Base-by-base conservation (phyloP, 2,329 filamentous ascomycete species). In the Alternaria panax region DNA sequence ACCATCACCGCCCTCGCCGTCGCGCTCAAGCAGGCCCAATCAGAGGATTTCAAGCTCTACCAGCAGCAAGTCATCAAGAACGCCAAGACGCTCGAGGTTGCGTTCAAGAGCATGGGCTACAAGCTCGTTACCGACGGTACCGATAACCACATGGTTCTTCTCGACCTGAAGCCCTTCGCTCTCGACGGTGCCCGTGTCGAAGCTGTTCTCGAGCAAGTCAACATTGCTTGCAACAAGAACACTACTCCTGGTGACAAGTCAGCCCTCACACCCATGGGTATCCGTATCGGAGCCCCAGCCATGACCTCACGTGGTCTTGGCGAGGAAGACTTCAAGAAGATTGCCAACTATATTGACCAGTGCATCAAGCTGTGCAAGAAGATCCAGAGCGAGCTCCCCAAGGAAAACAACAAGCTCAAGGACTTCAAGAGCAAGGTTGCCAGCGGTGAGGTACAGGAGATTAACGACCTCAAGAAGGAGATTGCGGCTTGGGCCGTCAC, bases 211-310 rank as follows among this genome's bases (percentile, higher is more conserved):
- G 93, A 97, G 78, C 87, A 96, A 46, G 92, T 96, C 67, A 94
- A 94, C 71, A 94, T 98, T 52, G 95, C 95, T n/a, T 91, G 92
- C 77, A 99, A 99, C 86, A 99, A 99, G 86, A 99, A 99, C 83
- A 97, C 95, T 7, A 94, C 97, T 0, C 95, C 95, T 1, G 95
- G 94, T 42, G 95, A 99, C 81, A 92, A 90, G 76, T 97, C 93
- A 1, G 95, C 95, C 1, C 87, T 99, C 75, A 92, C 94, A 65
- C 95, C 95, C 14, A 94, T 94, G 67, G 95, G 95, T 65, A 85
- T 99, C 66, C 90, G 95, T 67, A 93, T 99, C 81, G 95, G 95
- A 56, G 95, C 94, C 0, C 95, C 95, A 0, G 95, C 95, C 69
- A 99, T 99, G 95, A 98, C 95, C 22, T 97, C 92, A 18, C 88